Percentiles rank a stretch among this genome's conserved stretches.
These are phyloP conservation scores for Leucocoprinus leucothites DNA, from an alignment of 768 basidiomycete species.

Conservation along the genomic window DNA sequence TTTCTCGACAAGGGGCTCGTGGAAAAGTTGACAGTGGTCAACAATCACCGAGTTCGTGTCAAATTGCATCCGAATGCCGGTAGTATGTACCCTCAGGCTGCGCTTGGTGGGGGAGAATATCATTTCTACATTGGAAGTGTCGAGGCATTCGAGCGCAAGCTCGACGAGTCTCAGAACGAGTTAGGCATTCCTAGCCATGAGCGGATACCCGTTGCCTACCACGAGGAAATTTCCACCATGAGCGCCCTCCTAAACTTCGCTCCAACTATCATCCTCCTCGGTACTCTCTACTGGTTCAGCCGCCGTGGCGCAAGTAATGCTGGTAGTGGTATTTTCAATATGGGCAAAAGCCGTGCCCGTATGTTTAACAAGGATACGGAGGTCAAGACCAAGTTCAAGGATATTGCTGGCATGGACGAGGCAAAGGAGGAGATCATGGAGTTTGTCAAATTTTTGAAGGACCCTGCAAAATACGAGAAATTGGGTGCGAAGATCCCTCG, in stretches of 20 bases:
- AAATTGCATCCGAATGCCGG: constrained; percentile 90
- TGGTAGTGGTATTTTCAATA: constrained; percentile 91
- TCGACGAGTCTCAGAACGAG: constrained; percentile 91
- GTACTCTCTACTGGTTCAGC: constrained; percentile 86
- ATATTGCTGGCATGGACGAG: constrained; percentile 99
- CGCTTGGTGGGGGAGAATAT: constrained; percentile 60
- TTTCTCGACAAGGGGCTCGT: constrained; percentile 97
- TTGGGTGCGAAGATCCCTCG: constrained; percentile 98
- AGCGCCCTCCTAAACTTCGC: constrained; percentile 86
- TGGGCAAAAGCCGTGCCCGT: constrained; percentile 93
- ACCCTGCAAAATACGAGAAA: constrained; percentile 90
- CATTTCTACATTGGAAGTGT: constrained; percentile 98
- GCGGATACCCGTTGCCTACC: constrained; percentile 95
- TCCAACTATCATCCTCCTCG: constrained; percentile 90
- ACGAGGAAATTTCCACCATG: constrained; percentile 87
- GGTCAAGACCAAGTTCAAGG: constrained; percentile 89
- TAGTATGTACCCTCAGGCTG: constrained; percentile 64
- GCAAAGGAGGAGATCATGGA: constrained; percentile 99
- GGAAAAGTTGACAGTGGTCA: constrained; percentile 89
- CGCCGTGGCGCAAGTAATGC: constrained; percentile 64
- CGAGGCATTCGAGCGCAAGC: constrained; percentile 92
- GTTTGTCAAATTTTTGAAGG: constrained; percentile 98
- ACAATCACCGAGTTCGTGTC: constrained; percentile 86
- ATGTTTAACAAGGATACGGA: constrained; percentile 97
- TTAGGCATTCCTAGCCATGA: constrained; percentile 89